Base-by-base conservation (phyloP, 768 basidiomycete genomes). In the Wakefieldia striispora region DNA sequence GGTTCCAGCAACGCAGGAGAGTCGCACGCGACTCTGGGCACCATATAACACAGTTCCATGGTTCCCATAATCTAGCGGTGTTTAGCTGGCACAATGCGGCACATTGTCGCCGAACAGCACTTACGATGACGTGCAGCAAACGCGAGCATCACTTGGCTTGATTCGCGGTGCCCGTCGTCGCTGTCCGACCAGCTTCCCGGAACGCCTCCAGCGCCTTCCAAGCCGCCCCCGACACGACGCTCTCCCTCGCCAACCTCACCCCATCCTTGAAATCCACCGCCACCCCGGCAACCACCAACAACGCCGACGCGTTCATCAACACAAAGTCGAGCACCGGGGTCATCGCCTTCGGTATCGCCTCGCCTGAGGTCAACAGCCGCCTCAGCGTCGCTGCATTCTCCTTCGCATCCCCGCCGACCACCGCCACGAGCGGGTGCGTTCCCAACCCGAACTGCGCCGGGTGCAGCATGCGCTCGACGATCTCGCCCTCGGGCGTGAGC, bases 301-400 rank as follows among this genome's bases (percentile, higher is more conserved):
- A 66, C 13, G 93, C 95, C 5, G 93, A 84, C 3, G 95, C 82
- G 60, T 99, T 97, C 71, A 98, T 71, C 50, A 94, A 70, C 51
- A 98, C 91, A 64, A 94, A 98, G 61, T 97, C 84, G 42, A 84
- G 69, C 33, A 95, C 77, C 0, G 93, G 79, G 9, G 70, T 73
- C 50, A 92, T 64, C 4, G 67, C 68, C 46, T 73, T 71, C 0
- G 86, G 83, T n/a, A 84, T 72, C 17, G 77, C 63, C 4, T 70
- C 68, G 1, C 82, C 82, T 2, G 80, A 79, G 2, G 71, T 76
- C 21, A 97, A 74, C 60, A 97, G 70, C 27, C 65, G 59, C 54
- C 70, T 77, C 67, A 97, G 83, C 9, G 82, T 85, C 54, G 71
- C 76, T 3, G 95, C 88, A 63, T 99, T 98, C 55, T 91, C 88